phyloP scores from a whole-genome alignment of 2,329 filamentous ascomycete genomes.

The Pseudocercospora cruenta region DNA sequence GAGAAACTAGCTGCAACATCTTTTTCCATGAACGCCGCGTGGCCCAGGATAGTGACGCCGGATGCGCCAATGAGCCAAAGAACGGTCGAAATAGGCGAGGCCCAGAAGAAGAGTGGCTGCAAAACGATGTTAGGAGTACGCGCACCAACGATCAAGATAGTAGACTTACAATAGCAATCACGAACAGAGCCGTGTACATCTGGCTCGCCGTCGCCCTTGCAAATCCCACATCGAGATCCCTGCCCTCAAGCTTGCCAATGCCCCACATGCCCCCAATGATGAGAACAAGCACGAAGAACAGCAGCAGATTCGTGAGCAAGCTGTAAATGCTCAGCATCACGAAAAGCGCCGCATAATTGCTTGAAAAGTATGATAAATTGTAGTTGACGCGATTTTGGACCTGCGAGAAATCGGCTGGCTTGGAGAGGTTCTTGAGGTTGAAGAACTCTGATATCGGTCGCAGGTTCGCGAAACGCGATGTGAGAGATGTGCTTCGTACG shows the following conservation, averaged over 20 bases:
- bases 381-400: constrained; percentile 93
- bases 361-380: constrained; percentile 95
- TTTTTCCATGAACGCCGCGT: constrained; percentile 59
- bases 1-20: constrained; percentile 99
- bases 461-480: constrained; percentile 86
- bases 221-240: constrained; percentile 83
- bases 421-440: constrained; percentile 92
- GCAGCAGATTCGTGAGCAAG: constrained; percentile 79
- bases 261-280: constrained; percentile 85
- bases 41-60: constrained; percentile 89
- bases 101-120: constrained; percentile 77
- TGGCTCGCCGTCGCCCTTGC: constrained; percentile 86
- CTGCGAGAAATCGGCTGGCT: constrained; percentile 88
- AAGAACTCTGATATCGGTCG: constrained; percentile 90
- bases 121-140: background rate
- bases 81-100: constrained; percentile 80
- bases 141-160: no score
- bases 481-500: constrained; percentile 77
- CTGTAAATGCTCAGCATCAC: constrained; percentile 95
- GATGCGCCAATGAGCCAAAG: constrained; percentile 97
- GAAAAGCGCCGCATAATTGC: constrained; percentile 95
- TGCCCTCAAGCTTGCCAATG: constrained; percentile 86
- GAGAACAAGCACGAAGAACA: constrained; percentile 91
- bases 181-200: constrained; percentile 85
- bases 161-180: constrained; percentile 65